phyloP scores from a whole-genome alignment of 108 stramenopile species.

The Pseudonitzschia multistriata region DNA sequence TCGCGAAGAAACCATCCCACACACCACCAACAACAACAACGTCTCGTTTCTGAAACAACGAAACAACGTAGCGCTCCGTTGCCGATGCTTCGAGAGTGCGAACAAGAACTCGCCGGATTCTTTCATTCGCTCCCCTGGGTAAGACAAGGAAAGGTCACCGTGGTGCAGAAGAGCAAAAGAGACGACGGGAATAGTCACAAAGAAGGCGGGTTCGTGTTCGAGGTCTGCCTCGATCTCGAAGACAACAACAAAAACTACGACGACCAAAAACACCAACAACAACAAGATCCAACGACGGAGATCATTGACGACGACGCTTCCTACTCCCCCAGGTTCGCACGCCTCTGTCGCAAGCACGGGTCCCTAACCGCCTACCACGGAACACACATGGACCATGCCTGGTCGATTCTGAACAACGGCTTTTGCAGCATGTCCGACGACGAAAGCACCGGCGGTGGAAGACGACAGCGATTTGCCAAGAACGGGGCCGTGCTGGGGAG shows the following conservation, averaged over 20 bases:
- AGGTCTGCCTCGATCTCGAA: constrained; percentile 1
- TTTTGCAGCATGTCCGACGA: neutral
- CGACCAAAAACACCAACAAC: neutral
- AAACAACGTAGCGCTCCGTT: too few species aligned
- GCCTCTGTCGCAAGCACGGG: neutral
- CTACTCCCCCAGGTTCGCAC: constrained; percentile 10
- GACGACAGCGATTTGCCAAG: neutral
- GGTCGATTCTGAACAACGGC: constrained; percentile 21
- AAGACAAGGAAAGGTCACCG: constrained; percentile 3
- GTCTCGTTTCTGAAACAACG: neutral
- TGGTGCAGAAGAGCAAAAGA: neutral
- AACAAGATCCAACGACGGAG: too few species aligned
- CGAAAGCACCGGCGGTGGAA: neutral
- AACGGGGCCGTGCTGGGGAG: constrained; percentile 21
- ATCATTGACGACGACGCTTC: constrained; percentile 6
- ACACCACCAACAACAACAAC: neutral
- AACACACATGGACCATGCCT: constrained; percentile 12
- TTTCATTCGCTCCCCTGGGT: neutral
- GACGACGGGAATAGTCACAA: neutral
- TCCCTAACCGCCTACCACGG: constrained; percentile 15
- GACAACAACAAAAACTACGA: neutral
- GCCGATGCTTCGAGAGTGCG: neutral
- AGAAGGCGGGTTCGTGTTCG: neutral
- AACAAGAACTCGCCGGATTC: neutral
- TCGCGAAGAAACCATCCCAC: too few species aligned